Conservation (phyloP, 2,329 filamentous ascomycete genomes). For the Hymenoscyphus occultus region DNA sequence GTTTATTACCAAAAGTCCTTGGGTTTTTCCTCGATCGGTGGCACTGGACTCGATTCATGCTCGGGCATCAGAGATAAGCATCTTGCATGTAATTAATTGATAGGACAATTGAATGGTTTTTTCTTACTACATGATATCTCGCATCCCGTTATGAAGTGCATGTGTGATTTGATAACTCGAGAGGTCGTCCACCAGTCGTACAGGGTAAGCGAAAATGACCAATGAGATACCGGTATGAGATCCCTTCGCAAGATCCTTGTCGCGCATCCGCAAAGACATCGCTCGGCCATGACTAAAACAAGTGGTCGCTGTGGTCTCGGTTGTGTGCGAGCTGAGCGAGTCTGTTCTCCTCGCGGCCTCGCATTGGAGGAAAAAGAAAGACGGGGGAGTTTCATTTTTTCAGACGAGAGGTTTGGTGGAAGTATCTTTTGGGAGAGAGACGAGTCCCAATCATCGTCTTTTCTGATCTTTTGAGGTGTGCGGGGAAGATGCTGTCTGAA, state of each 20-base stretch:
- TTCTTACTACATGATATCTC: not conserved
- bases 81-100: conserved; percentile 4
- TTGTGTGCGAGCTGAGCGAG: too few relatives aligned
- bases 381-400: not conserved
- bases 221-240: not conserved
- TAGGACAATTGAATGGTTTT: not conserved
- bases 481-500: not conserved
- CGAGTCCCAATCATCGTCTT: not conserved
- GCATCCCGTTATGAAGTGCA: too few relatives aligned
- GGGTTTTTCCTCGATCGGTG: not conserved
- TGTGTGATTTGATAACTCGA: too few relatives aligned
- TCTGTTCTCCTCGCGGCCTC: too few relatives aligned
- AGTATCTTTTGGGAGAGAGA: not conserved
- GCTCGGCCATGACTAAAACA: not conserved
- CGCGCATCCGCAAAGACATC: not conserved
- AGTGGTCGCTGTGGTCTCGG: too few relatives aligned
- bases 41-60: not conserved
- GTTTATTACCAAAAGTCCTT: conserved; percentile 9
- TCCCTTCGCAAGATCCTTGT: conserved; percentile 2
- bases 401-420: not conserved
- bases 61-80: not conserved
- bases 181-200: not conserved
- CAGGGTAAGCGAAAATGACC: not conserved
- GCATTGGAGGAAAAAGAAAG: not conserved
- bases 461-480: not conserved